Percentiles rank a stretch among this genome's conserved stretches.
phyloP scores from a whole-genome alignment of 257 asterid genomes.

The Forsythia suspensa region DNA sequence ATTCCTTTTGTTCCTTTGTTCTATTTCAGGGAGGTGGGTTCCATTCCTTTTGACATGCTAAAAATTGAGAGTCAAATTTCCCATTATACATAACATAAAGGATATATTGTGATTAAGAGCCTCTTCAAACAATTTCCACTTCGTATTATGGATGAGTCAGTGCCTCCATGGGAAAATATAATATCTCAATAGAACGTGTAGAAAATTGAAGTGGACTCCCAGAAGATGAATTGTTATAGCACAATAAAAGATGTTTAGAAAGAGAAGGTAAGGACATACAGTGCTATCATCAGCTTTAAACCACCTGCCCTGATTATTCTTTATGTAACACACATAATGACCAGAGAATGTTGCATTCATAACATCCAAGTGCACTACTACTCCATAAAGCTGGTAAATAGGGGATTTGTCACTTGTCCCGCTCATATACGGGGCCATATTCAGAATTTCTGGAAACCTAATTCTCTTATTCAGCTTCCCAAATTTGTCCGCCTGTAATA shows the following conservation, averaged over 20 bases:
- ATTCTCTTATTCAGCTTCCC: conserved; percentile 79
- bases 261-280: conserved; percentile 40
- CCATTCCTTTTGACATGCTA: neutral
- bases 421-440: conserved; percentile 77
- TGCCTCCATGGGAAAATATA: neutral
- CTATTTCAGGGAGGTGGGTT: neutral
- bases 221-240: neutral
- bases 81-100: neutral
- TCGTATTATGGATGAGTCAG: neutral
- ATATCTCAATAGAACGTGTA: neutral
- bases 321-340: conserved; percentile 77
- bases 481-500: conserved; percentile 61
- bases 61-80: neutral
- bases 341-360: conserved; percentile 79
- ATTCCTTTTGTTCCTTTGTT: neutral
- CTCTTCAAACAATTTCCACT: neutral
- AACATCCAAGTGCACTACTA: conserved; percentile 72
- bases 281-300: conserved; percentile 68
- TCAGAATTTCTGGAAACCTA: conserved; percentile 66
- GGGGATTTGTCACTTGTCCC: conserved; percentile 87
- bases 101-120: neutral
- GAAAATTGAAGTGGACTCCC: neutral
- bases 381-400: conserved; percentile 77
- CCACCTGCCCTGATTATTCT: conserved; percentile 70
- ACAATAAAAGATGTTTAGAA: conserved; percentile 5